phyloP scores from a whole-genome alignment of 441 rosid genomes.

The Populus tomentosa region DNA sequence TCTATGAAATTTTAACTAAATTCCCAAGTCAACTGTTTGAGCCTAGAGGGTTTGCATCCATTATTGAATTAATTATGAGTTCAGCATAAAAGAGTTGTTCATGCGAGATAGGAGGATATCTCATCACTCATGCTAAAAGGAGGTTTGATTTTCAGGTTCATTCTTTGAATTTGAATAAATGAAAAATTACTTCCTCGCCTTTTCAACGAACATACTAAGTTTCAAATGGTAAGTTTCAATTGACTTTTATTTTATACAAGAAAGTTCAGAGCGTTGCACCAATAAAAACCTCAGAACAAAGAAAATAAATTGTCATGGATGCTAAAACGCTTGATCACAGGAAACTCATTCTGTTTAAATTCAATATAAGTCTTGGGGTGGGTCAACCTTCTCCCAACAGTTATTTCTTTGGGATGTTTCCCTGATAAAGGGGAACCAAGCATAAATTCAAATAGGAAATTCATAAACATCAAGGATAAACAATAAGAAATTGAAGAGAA shows the following conservation, averaged over 20 bases:
- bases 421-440: neutral
- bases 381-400: too few species aligned
- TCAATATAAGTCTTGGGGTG: too few species aligned
- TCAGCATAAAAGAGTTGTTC: neutral
- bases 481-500: constrained; percentile 3
- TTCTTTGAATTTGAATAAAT: neutral
- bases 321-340: too few species aligned
- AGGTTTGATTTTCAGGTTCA: neutral
- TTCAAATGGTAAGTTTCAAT: neutral
- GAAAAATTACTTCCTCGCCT: neutral
- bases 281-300: too few species aligned
- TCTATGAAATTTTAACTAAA: neutral
- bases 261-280: neutral
- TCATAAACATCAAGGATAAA: neutral
- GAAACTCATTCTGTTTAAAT: too few species aligned
- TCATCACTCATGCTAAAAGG: neutral
- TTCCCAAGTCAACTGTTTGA: neutral
- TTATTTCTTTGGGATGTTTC: neutral
- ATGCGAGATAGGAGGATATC: neutral
- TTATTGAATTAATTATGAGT: neutral
- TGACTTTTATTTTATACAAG: neutral
- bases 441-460: neutral
- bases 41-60: neutral
- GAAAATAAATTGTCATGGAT: too few species aligned
- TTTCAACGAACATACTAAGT: neutral